Base-by-base conservation (phyloP, 345 rosid genomes). In the Balakata baccata region DNA sequence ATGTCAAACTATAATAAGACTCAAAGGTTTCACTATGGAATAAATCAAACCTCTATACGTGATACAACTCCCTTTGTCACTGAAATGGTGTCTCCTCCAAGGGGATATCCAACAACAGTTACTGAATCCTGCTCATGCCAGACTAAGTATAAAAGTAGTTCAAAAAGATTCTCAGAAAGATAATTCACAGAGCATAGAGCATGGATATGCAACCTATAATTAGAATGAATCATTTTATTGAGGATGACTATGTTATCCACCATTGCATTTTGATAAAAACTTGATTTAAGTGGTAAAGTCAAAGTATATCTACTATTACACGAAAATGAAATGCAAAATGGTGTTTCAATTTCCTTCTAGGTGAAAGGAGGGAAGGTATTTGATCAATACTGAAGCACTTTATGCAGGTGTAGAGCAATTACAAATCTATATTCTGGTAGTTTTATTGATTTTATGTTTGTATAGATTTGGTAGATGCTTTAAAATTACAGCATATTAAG, bases 61-160 rank as follows among this genome's bases (percentile, higher is more conserved):
- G 99, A 95, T 68, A 95, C 98, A 54, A 95, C 99, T 76, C 98
- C 99, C 86, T 92, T 90, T 71, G 98, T 92, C 80, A 95, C 97
- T 45, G 98, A 95, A 82, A 92, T 95, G 74, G 98, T 92, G 81
- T 92, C 99, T 81, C 98, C 99, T 86, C 99, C 97, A 20, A 95
- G 89, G 45, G 98, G 98, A 87, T 95, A 95, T 77, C 99, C 99
- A 39, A 95, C 98, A 22, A 95, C 98, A 66, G 99, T 95, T 66
- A 95, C 98, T 72, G 97, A 81, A 86, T 92, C 99, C 99, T 95
- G 90, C 76, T 78, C 85, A 86, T 78, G 70, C 75, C 74, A 74
- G 78, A 78, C 71, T 64, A 34, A 73, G 57, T 43, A 72, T n/a
- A 72, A 52, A 72, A 59, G 25, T 52, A 71, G 17, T 64, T 80